These are phyloP conservation scores for Nicotiana rustica DNA, from an alignment of 305 asterid species.

Conservation along the genomic window DNA sequence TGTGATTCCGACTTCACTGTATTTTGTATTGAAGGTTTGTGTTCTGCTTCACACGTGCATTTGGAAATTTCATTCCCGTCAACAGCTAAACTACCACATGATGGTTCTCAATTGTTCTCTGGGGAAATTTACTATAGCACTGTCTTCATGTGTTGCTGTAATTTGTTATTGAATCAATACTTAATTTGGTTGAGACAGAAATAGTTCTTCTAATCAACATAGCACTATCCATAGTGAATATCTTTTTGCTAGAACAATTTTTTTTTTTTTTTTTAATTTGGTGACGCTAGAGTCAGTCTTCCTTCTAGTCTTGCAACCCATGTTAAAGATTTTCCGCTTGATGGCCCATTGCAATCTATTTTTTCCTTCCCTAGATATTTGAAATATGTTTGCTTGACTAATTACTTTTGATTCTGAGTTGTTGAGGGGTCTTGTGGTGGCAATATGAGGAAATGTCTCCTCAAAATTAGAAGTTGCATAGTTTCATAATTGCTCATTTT, in stretches of 20 bases:
- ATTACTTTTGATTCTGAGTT: conserved; percentile 1
- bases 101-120: conserved; percentile 11
- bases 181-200: conserved; percentile 15
- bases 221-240: not conserved
- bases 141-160: not conserved
- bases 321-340: not conserved
- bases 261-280: not conserved
- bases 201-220: conserved; percentile 26
- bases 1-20: conserved; percentile 79
- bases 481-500: conserved; percentile 2
- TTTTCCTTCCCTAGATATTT: conserved; percentile 27
- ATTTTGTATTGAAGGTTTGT: conserved; percentile 82
- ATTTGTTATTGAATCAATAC: not conserved
- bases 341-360: conserved; percentile 1
- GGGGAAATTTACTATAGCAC: not conserved
- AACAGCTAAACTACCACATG: conserved; percentile 28
- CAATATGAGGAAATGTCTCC: conserved; percentile 9
- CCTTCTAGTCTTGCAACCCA: not conserved
- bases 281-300: not conserved
- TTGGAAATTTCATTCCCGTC: conserved; percentile 12
- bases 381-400: not conserved
- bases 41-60: conserved; percentile 30
- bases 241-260: not conserved
- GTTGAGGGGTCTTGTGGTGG: not conserved
- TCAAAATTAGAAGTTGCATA: not conserved